phyloP scores from a whole-genome alignment of 2,329 filamentous ascomycete species.

The Acarospora socialis region DNA sequence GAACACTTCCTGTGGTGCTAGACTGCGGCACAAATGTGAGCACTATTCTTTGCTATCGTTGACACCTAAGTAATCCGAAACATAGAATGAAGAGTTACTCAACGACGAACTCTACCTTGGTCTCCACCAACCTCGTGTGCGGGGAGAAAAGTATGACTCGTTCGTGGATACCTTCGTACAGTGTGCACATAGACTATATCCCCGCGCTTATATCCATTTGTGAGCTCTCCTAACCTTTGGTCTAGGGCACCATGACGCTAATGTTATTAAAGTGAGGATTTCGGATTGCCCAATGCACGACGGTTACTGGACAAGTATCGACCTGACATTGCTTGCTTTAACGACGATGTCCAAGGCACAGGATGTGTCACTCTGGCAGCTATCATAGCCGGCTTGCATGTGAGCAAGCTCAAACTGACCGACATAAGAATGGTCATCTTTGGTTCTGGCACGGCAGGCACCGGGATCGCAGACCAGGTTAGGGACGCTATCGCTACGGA shows the following conservation, averaged over 20 bases:
- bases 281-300: constrained; percentile 62
- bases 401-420: constrained; percentile 49
- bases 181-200: constrained; percentile 54
- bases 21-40: constrained; percentile 66
- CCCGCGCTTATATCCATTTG: constrained; percentile 74
- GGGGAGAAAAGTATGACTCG: constrained; percentile 59
- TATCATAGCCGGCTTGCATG: constrained; percentile 60
- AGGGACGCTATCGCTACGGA: constrained; percentile 63
- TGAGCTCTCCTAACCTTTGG: constrained; percentile 15
- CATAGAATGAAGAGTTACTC: constrained; percentile 53
- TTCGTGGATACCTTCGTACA: constrained; percentile 65
- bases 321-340: constrained; percentile 66
- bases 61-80: constrained; percentile 1
- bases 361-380: constrained; percentile 77
- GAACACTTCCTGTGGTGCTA: constrained; percentile 65
- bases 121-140: constrained; percentile 48
- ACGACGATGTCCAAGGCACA: constrained; percentile 82
- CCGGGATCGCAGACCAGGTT: constrained; percentile 75
- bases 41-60: neutral
- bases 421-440: constrained; percentile 64
- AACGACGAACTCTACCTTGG: constrained; percentile 71
- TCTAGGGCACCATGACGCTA: neutral
- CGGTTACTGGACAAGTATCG: constrained; percentile 65
- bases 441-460: constrained; percentile 68
- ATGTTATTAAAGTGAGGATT: constrained; percentile 48